These are phyloP conservation scores for Coelastrella sp. DNA, from an alignment of 139 green algal species.

Conservation along the genomic window DNA sequence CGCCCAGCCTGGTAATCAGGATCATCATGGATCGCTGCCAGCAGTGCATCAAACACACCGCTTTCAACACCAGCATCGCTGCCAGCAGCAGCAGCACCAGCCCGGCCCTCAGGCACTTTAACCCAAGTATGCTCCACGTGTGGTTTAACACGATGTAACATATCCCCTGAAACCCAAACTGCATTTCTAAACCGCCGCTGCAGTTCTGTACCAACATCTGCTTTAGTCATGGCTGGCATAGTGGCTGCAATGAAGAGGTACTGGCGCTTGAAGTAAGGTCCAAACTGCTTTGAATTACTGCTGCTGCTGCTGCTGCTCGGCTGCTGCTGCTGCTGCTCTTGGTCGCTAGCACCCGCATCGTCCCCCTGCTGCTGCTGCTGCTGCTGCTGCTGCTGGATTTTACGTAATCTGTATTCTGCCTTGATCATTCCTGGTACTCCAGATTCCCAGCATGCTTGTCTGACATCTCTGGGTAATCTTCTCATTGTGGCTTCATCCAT, in stretches of 20 bases:
- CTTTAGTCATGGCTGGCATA: slow-evolving; percentile 80
- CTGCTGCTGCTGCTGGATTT: not conserved
- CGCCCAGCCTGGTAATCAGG: slow-evolving; percentile 50
- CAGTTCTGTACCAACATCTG: slow-evolving; percentile 73
- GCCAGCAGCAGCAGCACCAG: not conserved
- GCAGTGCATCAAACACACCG: too few relatives aligned
- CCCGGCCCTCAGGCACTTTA: not conserved
- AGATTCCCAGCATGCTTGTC: slow-evolving; percentile 60
- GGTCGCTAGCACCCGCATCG: not conserved
- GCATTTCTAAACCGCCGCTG: slow-evolving; percentile 68
- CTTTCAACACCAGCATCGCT: too few relatives aligned
- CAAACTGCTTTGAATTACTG: too few relatives aligned
- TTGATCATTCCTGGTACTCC: slow-evolving; percentile 61
- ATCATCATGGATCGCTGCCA: slow-evolving; percentile 36
- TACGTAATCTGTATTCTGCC: slow-evolving; percentile 61
- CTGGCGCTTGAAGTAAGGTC: slow-evolving; percentile 69
- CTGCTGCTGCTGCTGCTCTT: slow-evolving; percentile 40
- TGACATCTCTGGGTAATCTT: slow-evolving; percentile 65
- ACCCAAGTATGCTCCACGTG: slow-evolving; percentile 28
- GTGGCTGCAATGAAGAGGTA: slow-evolving; percentile 96
- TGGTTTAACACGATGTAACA: slow-evolving; percentile 73
- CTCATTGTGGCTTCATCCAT: slow-evolving; percentile 57
- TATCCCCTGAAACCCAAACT: slow-evolving; percentile 75
- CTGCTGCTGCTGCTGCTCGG: slow-evolving; percentile 22
- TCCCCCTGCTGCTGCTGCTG: not conserved